Conservation (phyloP, 371 early-diverging fungal genomes). For the Mortierella sp. region DNA sequence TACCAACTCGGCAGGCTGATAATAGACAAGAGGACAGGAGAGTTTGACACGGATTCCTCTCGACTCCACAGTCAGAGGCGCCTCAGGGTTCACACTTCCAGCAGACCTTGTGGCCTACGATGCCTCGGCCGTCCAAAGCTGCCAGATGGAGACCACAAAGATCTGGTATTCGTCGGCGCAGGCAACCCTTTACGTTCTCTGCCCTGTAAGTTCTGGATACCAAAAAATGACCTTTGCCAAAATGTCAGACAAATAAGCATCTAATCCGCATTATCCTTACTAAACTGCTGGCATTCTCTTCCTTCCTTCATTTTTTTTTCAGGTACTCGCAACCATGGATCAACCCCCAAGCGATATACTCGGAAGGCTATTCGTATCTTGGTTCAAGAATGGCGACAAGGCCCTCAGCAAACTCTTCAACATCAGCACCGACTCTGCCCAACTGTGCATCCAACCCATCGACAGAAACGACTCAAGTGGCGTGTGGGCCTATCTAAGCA, state of each 20-base stretch:
- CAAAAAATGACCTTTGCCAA: no score
- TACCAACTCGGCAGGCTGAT: background rate
- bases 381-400: background rate
- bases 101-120: background rate
- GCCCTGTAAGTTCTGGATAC: background rate
- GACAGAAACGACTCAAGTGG: background rate
- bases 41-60: background rate
- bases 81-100: background rate
- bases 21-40: background rate
- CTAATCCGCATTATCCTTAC: background rate
- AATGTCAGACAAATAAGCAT: background rate
- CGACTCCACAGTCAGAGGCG: background rate
- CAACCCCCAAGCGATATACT: background rate
- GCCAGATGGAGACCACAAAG: background rate
- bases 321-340: background rate
- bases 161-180: background rate
- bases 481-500: background rate
- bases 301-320: background rate
- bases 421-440: accelerated
- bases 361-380: background rate
- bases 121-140: background rate
- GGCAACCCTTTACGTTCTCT: background rate
- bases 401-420: background rate
- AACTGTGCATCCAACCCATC: background rate
- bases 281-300: background rate